Percentiles rank a stretch among this genome's conserved stretches.
phyloP scores from a whole-genome alignment of 1,284 basidiomycete genomes.

The Irpex lacteus region DNA sequence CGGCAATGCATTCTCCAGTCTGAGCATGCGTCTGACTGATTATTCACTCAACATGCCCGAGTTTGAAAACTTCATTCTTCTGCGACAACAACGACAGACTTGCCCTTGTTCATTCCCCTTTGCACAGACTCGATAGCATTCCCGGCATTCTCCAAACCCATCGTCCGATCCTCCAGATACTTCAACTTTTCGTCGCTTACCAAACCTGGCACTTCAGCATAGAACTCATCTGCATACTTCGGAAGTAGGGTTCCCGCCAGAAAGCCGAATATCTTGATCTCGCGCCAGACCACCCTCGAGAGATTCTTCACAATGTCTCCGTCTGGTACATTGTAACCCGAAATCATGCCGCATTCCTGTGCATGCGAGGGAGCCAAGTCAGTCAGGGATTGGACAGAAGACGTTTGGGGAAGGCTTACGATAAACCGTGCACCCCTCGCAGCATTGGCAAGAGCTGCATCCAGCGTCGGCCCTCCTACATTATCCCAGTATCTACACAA shows the following conservation, averaged over 20 bases:
- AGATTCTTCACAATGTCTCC: background rate
- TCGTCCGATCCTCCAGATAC: slow-evolving; percentile 51
- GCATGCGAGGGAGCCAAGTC: background rate
- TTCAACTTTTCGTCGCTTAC: slow-evolving; percentile 58
- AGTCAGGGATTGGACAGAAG: background rate
- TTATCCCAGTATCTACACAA: background rate
- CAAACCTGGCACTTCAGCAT: slow-evolving; percentile 47
- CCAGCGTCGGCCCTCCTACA: background rate
- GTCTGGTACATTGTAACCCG: background rate
- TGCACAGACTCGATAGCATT: slow-evolving; percentile 51
- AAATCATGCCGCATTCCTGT: background rate
- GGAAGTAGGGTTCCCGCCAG: slow-evolving; percentile 40
- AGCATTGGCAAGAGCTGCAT: background rate
- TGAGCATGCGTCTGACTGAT: too few species aligned
- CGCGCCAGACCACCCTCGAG: slow-evolving; percentile 42
- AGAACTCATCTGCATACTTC: slow-evolving; percentile 44
- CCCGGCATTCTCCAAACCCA: slow-evolving; percentile 50
- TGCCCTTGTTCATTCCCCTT: slow-evolving; percentile 56
- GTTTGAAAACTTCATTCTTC: slow-evolving; percentile 25
- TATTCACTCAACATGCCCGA: slow-evolving; percentile 4
- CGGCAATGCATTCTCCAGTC: too few species aligned
- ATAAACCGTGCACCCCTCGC: background rate
- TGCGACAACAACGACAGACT: slow-evolving; percentile 51
- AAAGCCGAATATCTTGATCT: slow-evolving; percentile 61
- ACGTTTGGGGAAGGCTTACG: background rate